Conservation (phyloP, 805 yeast species). For the Phaffomyces thermotolerans region DNA sequence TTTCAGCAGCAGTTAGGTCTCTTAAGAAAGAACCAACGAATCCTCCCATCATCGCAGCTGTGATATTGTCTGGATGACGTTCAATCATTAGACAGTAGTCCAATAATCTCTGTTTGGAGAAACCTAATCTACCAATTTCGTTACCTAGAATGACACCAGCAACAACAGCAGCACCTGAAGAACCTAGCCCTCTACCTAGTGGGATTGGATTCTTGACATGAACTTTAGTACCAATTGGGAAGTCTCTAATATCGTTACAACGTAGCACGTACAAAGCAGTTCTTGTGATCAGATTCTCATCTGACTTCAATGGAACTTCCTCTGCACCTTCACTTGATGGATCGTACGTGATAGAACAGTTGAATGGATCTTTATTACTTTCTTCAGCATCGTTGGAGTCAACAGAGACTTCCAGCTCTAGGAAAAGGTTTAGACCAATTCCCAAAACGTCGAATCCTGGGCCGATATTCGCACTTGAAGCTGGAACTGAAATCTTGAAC, state of each 20-base stretch:
- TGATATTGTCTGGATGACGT: slow-evolving; percentile 96
- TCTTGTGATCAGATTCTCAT: slow-evolving; percentile 79
- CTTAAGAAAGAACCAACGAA: slow-evolving; percentile 93
- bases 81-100: slow-evolving; percentile 96
- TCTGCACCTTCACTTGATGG: slow-evolving; percentile 70
- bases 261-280: slow-evolving; percentile 89
- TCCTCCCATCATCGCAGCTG: slow-evolving; percentile 99
- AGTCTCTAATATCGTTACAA: slow-evolving; percentile 65
- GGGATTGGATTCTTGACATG: slow-evolving; percentile 90
- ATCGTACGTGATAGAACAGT: slow-evolving; percentile 63
- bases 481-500: slow-evolving; percentile 74
- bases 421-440: slow-evolving; percentile 70
- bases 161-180: slow-evolving; percentile 97
- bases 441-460: slow-evolving; percentile 98
- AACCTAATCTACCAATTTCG: slow-evolving; percentile 66
- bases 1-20: slow-evolving; percentile 66
- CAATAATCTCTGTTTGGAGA: slow-evolving; percentile 73
- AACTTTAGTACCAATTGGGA: slow-evolving; percentile 79
- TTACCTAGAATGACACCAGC: slow-evolving; percentile 92
- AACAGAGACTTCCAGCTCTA: slow-evolving; percentile 61
- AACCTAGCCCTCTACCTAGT: slow-evolving; percentile 93
- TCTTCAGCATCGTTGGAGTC: slow-evolving; percentile 41
- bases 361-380: slow-evolving; percentile 55
- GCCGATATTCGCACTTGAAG: slow-evolving; percentile 96
- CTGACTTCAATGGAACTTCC: slow-evolving; percentile 71